A percentile compares a stretch with the other conserved stretches of the same genome.
Conservation (phyloP, 176 grass and related monocot species). For the Poa pratensis region DNA sequence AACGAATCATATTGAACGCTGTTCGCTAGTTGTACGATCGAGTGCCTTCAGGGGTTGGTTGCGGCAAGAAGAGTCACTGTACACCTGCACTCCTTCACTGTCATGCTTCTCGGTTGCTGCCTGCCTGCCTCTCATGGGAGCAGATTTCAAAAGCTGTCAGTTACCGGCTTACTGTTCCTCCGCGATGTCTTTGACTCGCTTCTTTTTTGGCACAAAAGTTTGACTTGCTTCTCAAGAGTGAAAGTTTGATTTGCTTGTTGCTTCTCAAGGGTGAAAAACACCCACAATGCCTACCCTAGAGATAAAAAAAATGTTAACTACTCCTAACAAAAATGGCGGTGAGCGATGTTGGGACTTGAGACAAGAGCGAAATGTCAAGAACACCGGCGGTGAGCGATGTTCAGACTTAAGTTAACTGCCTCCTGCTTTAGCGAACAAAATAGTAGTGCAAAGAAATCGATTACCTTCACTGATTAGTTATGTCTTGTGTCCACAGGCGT, state of each 20-base stretch:
- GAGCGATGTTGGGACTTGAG: background rate
- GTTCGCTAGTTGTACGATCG: background rate
- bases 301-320: too few species aligned
- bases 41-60: too few species aligned
- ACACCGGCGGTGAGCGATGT: background rate
- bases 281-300: background rate
- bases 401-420: background rate
- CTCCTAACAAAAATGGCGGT: background rate
- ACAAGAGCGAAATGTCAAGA: background rate
- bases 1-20: too few species aligned
- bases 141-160: background rate
- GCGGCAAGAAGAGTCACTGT: background rate
- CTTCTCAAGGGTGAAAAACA: background rate
- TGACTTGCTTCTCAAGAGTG: background rate
- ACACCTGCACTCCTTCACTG: background rate
- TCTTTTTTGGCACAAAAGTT: background rate
- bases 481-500: background rate
- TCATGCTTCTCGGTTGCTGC: background rate
- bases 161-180: background rate
- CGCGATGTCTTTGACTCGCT: background rate
- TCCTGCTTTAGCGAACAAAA: constrained; percentile 36
- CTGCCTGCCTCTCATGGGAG: background rate
- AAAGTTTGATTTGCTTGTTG: too few species aligned
- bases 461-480: background rate
- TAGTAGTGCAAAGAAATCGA: background rate